These are phyloP conservation scores for Solanum bukasovii DNA, from an alignment of 257 asterid species.

Conservation along the genomic window DNA sequence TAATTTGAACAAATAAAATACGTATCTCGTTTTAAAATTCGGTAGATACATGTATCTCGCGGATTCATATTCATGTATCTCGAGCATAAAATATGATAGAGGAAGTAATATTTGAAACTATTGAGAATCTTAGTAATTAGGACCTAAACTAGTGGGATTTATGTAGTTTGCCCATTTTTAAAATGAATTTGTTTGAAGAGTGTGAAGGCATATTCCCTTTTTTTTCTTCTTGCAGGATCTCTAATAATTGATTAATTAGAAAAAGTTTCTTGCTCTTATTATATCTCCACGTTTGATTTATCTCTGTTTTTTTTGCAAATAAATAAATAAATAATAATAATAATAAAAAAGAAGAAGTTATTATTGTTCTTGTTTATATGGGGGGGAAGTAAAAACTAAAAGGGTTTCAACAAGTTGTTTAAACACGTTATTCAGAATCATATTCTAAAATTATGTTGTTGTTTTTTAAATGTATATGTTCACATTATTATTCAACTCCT, in stretches of 20 bases:
- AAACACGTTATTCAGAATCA: neutral
- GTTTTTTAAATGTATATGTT: no score
- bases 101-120: no score
- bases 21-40: no score
- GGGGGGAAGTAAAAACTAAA: neutral
- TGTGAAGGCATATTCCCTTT: neutral
- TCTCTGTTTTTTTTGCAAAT: neutral
- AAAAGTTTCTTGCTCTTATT: neutral
- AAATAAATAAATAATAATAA: neutral
- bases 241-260: no score
- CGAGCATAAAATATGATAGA: no score
- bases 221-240: neutral
- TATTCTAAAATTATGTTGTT: neutral
- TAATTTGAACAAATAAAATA: no score
- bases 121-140: no score
- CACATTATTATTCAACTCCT: no score
- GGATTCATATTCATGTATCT: no score
- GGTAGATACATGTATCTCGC: no score
- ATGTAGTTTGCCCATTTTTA: no score
- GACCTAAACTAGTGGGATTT: no score
- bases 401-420: neutral
- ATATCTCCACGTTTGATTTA: neutral
- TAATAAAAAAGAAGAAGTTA: neutral
- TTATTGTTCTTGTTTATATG: neutral
- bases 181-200: neutral